Percentiles rank a stretch among this genome's conserved stretches.
Evolutionary conservation across 2,329 filamentous ascomycete species (phyloP).

Genomic region (Ophiostoma tasmaniense): DNA sequence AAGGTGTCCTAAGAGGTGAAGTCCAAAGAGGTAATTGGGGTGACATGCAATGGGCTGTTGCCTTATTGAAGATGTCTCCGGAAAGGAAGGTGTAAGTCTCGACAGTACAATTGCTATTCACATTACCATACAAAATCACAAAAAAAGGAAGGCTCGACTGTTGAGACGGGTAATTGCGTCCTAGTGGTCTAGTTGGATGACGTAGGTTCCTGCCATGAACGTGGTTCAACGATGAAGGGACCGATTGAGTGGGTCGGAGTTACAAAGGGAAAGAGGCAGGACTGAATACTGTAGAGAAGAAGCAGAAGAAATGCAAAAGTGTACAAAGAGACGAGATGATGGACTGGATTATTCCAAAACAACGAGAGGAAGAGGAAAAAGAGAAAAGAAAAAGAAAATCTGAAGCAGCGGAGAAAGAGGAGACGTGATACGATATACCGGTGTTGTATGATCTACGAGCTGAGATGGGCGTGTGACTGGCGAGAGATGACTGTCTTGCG

Average conservation of each 20-base stretch:
- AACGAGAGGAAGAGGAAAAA: not conserved
- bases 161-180: not conserved
- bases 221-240: not conserved
- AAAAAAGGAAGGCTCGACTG: not conserved
- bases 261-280: not conserved
- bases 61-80: not conserved
- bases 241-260: not conserved
- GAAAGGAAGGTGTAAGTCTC: not conserved
- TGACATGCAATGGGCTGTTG: not conserved
- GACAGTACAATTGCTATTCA: not conserved
- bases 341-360: not conserved
- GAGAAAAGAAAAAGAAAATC: not conserved
- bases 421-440: not conserved
- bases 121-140: no score
- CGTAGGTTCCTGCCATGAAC: slow-evolving; percentile 7
- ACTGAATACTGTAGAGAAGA: not conserved
- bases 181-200: not conserved
- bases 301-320: not conserved
- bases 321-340: not conserved
- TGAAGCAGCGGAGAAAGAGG: not conserved
- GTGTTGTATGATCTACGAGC: not conserved
- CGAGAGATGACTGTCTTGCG: slow-evolving; percentile 17
- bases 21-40: not conserved
- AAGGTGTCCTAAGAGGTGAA: not conserved
- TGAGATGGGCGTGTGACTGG: slow-evolving; percentile 11